These are phyloP conservation scores for Amanita rubescens DNA, from an alignment of 768 basidiomycete species.

Conservation along the genomic window DNA sequence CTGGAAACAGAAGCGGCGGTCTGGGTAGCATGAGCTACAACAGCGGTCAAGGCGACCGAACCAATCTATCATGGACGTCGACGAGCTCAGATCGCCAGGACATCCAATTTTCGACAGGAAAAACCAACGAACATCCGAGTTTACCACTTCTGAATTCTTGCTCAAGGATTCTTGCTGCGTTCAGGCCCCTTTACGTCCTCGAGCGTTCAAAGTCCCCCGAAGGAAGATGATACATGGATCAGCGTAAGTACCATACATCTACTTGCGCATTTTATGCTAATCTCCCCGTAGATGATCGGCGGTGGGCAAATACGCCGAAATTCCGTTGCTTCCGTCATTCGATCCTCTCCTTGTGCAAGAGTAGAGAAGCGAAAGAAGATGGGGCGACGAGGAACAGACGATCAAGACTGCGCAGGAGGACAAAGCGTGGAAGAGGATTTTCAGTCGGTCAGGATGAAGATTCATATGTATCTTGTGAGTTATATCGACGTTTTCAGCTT, in stretches of 20 bases:
- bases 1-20: constrained; percentile 16
- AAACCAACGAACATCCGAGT: constrained; percentile 40
- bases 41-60: too few species aligned
- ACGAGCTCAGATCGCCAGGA: constrained; percentile 27
- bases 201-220: constrained; percentile 40
- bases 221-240: constrained; percentile 58
- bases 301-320: constrained; percentile 68
- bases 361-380: constrained; percentile 56
- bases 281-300: constrained; percentile 58
- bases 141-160: constrained; percentile 55
- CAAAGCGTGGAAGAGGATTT: constrained; percentile 58
- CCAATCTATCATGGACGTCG: constrained; percentile 62
- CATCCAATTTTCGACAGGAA: constrained; percentile 64
- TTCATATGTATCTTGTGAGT: constrained; percentile 42
- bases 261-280: not conserved
- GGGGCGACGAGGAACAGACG: constrained; percentile 55
- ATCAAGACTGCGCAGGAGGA: constrained; percentile 30
- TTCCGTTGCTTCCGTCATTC: constrained; percentile 60
- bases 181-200: constrained; percentile 57
- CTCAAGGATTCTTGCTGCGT: constrained; percentile 38
- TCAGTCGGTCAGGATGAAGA: constrained; percentile 66
- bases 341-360: constrained; percentile 63
- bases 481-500: too few species aligned
- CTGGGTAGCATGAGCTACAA: constrained; percentile 17
- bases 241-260: constrained; percentile 33